Evolutionary conservation across 1,284 basidiomycete genomes (phyloP).

Genomic region (Ceratobasidium sp.): DNA sequence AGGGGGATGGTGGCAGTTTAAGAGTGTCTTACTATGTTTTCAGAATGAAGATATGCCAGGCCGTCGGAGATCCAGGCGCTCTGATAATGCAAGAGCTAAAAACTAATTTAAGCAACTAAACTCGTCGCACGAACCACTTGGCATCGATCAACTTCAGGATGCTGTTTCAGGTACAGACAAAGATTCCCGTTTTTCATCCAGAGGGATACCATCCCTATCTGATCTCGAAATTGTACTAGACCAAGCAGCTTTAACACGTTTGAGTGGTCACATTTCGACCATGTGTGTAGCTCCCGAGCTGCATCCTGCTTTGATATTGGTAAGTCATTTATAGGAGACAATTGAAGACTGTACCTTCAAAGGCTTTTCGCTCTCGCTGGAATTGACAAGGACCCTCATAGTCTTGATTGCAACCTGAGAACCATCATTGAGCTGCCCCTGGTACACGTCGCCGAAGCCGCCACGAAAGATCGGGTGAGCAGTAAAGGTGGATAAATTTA

Average conservation of each 20-base stretch:
- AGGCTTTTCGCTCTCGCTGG: not conserved
- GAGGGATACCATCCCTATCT: constrained; percentile 3
- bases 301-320: constrained; percentile 16
- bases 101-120: not conserved
- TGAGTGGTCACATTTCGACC: constrained; percentile 17
- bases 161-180: constrained; percentile 4
- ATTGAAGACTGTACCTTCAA: not conserved
- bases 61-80: not conserved
- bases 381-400: not conserved
- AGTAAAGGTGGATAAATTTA: not conserved
- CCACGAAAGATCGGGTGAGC: constrained; percentile 17
- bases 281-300: constrained; percentile 16
- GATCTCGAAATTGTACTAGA: constrained; percentile 8
- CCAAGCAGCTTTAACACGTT: constrained; percentile 7
- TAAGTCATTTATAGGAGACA: not conserved
- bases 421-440: constrained; percentile 3
- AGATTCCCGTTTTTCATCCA: constrained; percentile 6
- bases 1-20: not conserved
- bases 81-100: not conserved
- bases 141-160: constrained; percentile 10
- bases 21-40: not conserved
- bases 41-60: constrained; percentile 10
- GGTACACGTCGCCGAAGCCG: constrained; percentile 23
- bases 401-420: constrained; percentile 29
- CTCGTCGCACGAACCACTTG: not conserved